Percentiles rank a stretch among this genome's conserved stretches.
phyloP scores from a whole-genome alignment of 148 eudicot genomes.

The Agrostemma githago region DNA sequence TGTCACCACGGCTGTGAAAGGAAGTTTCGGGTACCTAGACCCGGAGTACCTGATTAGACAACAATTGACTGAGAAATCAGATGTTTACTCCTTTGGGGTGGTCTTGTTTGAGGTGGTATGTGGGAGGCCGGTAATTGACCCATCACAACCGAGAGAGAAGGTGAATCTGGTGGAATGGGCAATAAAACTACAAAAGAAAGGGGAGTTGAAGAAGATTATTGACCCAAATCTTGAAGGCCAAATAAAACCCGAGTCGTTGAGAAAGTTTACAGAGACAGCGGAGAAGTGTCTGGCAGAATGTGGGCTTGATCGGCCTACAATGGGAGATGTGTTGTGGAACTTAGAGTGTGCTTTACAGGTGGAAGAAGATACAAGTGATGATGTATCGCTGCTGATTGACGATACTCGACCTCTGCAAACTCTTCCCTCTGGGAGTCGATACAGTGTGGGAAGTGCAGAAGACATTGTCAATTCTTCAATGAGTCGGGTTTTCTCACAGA shows the following conservation, averaged over 20 bases:
- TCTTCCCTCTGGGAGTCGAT: constrained; percentile 28
- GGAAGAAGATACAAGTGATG: constrained; percentile 27
- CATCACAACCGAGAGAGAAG: constrained; percentile 47
- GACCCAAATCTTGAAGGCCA: constrained; percentile 37
- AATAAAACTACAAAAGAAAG: constrained; percentile 29
- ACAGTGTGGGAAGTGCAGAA: constrained; percentile 39
- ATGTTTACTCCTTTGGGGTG: constrained; percentile 70
- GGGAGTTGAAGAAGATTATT: constrained; percentile 32
- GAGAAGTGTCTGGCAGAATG: constrained; percentile 54
- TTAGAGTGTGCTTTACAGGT: constrained; percentile 52
- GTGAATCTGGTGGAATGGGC: constrained; percentile 59
- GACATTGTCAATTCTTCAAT: constrained; percentile 44
- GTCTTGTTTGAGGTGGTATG: constrained; percentile 59
- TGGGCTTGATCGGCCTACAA: constrained; percentile 48
- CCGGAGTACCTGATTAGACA: constrained; percentile 57
- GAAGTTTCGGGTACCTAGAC: constrained; percentile 71
- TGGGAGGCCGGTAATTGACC: constrained; percentile 65
- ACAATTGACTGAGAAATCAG: constrained; percentile 63
- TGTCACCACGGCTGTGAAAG: constrained; percentile 63
- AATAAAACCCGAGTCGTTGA: constrained; percentile 42
- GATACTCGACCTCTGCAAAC: constrained; percentile 24
- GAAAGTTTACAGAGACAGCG: constrained; percentile 40
- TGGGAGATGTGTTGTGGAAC: constrained; percentile 59
- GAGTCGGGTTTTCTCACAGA: constrained; percentile 48
- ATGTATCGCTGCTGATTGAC: constrained; percentile 20